phyloP scores from a whole-genome alignment of 345 rosid species.

The Capsella bursapastoris region DNA sequence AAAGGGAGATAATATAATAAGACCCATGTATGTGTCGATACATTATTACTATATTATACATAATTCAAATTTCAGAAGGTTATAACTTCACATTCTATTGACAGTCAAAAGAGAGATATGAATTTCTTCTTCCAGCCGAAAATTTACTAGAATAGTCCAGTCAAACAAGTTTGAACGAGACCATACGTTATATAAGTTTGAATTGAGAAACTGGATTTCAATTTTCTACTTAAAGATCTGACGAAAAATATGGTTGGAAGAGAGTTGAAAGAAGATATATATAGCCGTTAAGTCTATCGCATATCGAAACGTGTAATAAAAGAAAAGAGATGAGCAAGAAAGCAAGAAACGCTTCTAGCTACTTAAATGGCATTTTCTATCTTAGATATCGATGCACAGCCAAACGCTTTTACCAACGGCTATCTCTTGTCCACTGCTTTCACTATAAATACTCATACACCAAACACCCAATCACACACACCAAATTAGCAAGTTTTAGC shows the following conservation, averaged over 20 bases:
- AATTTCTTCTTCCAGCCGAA: background rate
- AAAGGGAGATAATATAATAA: background rate
- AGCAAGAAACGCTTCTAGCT: constrained; percentile 51
- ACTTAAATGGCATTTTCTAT: constrained; percentile 1
- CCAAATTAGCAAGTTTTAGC: background rate
- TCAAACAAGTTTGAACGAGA: background rate
- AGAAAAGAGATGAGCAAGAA: constrained; percentile 23
- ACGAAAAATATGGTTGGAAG: background rate
- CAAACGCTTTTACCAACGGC: constrained; percentile 48
- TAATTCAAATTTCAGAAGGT: background rate
- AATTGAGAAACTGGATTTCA: background rate
- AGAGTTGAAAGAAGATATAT: background rate
- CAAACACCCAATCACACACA: background rate
- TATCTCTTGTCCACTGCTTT: constrained; percentile 13
- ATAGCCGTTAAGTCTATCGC: constrained; percentile 56
- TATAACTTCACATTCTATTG: background rate
- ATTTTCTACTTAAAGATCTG: background rate
- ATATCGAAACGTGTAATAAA: constrained; percentile 57
- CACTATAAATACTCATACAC: constrained; percentile 41
- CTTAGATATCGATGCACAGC: constrained; percentile 28
- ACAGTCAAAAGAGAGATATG: background rate
- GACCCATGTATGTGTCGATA: no score
- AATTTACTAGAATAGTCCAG: background rate
- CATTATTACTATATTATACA: background rate
- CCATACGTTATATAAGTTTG: constrained; percentile 1